Evolutionary conservation across 495 filamentous ascomycete species (phyloP).

Genomic region (Xylaria acuta): DNA sequence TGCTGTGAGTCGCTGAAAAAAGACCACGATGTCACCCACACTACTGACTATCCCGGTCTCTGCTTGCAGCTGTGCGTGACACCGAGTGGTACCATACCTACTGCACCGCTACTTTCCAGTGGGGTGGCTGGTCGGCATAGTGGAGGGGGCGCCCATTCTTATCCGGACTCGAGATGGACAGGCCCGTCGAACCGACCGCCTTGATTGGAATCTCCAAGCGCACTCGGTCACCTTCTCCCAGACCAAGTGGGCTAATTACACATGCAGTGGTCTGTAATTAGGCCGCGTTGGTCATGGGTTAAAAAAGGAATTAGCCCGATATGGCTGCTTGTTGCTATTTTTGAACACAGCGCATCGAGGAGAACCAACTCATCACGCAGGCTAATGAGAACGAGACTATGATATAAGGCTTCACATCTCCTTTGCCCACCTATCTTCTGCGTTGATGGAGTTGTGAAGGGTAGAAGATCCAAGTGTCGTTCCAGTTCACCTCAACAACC

Average conservation of each 20-base stretch:
- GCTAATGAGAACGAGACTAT: constrained; percentile 41
- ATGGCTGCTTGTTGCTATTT: constrained; percentile 45
- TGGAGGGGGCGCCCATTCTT: constrained; percentile 39
- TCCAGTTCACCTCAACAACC: constrained; percentile 46
- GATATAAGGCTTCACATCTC: constrained; percentile 60
- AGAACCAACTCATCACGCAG: constrained; percentile 37
- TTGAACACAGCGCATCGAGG: constrained; percentile 41
- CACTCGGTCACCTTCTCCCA: constrained; percentile 41
- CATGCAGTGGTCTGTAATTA: constrained; percentile 44
- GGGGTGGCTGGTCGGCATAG: constrained; percentile 45
- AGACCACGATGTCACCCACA: constrained; percentile 34
- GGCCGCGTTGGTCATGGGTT: constrained; percentile 41
- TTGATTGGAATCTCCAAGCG: constrained; percentile 55
- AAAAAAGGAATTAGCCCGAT: constrained; percentile 45
- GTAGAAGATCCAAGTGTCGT: constrained; percentile 56
- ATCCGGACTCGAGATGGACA: constrained; percentile 35
- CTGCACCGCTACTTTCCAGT: constrained; percentile 31
- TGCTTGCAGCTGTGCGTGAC: constrained; percentile 42
- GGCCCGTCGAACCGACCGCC: constrained; percentile 49
- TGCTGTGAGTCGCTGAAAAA: constrained; percentile 35
- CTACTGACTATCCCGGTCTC: constrained; percentile 31
- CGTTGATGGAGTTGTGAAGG: constrained; percentile 38
- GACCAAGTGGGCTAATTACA: constrained; percentile 43
- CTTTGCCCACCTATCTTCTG: constrained; percentile 44
- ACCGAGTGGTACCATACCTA: constrained; percentile 44